Evolutionary conservation across 257 asterid genomes (phyloP), one percentile per base, ranked within the genome.

Genomic region (Verbascum thapsus): DNA sequence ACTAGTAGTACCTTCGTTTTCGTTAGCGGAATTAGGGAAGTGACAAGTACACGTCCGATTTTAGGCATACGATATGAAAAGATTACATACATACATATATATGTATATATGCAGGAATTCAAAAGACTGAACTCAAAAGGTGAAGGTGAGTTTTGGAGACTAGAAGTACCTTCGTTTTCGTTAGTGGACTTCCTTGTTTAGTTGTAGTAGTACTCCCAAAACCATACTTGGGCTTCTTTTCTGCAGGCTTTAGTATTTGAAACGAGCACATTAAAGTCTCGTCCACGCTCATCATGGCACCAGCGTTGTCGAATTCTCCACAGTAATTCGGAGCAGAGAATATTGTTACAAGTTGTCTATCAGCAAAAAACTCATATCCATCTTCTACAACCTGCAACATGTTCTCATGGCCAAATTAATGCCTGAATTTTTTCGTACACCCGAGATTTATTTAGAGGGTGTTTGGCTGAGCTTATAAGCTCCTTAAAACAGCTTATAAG

Each of bases 361-460:
- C 83, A 17, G 96, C 96, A 64, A 88, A 88, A 69, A 88, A 85
- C 70, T 88, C 96, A n/a, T 88, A 88, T 13, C 96, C 96, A 79
- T 88, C 91, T 73, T 88, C 96, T 34, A 88, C 84, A 1, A 85
- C 94, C 96, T 87, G 77, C 32, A 52, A 18, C 5, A 64, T 3
- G 13, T 37, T 20, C 55, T 58, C 2, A 68, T 5, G 9, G 10
- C 10, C 23, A 58, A n/a, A 53, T 42, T 1, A 55, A 66, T 58
- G 8, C 58, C 62, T 3, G 26, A 66, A 62, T 48, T 68, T 45
- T 11, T 11, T 13, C 15, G 12, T 43, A 48, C 32, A 41, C 37
- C 32, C 32, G 13, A 26, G 32, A n/a, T n/a, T 26, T 26, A 26
- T 26, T 26, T 26, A 26, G 32, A 26, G 32, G 32, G 32, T 26